Evolutionary conservation across 768 basidiomycete genomes (phyloP).

Genomic region (Leucocoprinus birnbaumii): DNA sequence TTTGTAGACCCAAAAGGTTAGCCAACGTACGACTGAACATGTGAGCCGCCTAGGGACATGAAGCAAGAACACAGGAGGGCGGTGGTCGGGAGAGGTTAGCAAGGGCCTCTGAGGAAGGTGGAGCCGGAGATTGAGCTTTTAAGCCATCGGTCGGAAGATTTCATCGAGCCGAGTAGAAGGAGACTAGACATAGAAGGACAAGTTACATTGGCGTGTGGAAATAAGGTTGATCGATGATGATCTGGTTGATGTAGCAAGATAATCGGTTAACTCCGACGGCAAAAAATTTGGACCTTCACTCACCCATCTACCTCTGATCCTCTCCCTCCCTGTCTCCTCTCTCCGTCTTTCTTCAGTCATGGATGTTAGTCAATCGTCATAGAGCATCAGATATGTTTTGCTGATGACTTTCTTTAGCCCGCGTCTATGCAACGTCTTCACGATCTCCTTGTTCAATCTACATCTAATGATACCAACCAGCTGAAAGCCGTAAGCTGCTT

Average conservation of each 20-base stretch:
- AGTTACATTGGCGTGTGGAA: background rate
- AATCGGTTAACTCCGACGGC: conserved; percentile 55
- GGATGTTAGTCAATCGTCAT: conserved; percentile 40
- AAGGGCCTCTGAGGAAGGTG: background rate
- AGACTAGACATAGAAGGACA: background rate
- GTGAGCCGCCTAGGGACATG: background rate
- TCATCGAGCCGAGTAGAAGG: too few relatives aligned
- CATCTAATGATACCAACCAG: conserved; percentile 82
- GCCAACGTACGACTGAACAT: background rate
- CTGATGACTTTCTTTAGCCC: conserved; percentile 41
- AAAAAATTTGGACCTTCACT: conserved; percentile 39
- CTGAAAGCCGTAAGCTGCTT: conserved; percentile 77
- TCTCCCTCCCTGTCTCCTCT: conserved; percentile 24
- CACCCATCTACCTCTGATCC: conserved; percentile 17
- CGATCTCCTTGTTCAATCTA: conserved; percentile 80
- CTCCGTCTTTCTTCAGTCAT: conserved; percentile 31
- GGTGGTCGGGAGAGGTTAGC: background rate
- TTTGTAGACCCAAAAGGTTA: too few relatives aligned
- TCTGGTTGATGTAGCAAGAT: conserved; percentile 17
- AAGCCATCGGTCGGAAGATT: too few relatives aligned
- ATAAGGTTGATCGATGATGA: conserved; percentile 14
- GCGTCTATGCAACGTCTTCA: conserved; percentile 80
- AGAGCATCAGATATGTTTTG: conserved; percentile 8
- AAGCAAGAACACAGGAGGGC: background rate
- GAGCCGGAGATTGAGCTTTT: background rate